Base-by-base conservation (phyloP, 257 asterid genomes). In the Cynanchum wilfordii region DNA sequence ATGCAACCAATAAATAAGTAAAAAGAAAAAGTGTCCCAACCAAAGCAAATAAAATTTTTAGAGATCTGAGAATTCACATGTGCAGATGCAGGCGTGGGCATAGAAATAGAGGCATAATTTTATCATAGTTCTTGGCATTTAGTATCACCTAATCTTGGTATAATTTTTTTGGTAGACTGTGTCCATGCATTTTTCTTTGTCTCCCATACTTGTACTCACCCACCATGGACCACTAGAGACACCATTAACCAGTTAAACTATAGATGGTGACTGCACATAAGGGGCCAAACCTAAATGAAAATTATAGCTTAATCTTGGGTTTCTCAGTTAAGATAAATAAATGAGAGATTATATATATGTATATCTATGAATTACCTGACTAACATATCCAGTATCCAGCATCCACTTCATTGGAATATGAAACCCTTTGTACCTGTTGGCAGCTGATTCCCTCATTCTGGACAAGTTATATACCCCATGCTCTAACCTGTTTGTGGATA, bases 341-440 rank as follows among this genome's bases (percentile, higher is more conserved):
- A 2, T 13, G 69, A 19, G 7, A 19, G 15, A 33, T 62, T 33
- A 30, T 30, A n/a, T n/a, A n/a, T n/a, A n/a, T 6, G 7, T 16
- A 12, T 47, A 16, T 4, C n/a, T 16, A 6, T 51, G 17, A 69
- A 29, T 67, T 49, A 92, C 99, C 98, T 95, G 97, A 75, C 82
- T 84, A 49, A 83, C 90, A 81, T 52, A 84, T 40, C 99, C 99
- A 4, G 88, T 76, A 62, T 95, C 99, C 71, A 82, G 84, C 99
- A 95, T 95, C 99, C 99, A 95, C 27, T 84, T 86, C 80, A 88
- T 78, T 27, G 99, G 99, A 77, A 95, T 90, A 58, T 80, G 86
- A 58, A 85, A 90, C 59, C 84, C 75, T 78, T 87, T 92, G 76
- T 87, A 95, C 67, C 97, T 76, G 72, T 85, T 86, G 0, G 90